These are phyloP conservation scores for Hypoxylon sp. DNA, from an alignment of 2,329 filamentous ascomycete genomes.

Conservation along the genomic window DNA sequence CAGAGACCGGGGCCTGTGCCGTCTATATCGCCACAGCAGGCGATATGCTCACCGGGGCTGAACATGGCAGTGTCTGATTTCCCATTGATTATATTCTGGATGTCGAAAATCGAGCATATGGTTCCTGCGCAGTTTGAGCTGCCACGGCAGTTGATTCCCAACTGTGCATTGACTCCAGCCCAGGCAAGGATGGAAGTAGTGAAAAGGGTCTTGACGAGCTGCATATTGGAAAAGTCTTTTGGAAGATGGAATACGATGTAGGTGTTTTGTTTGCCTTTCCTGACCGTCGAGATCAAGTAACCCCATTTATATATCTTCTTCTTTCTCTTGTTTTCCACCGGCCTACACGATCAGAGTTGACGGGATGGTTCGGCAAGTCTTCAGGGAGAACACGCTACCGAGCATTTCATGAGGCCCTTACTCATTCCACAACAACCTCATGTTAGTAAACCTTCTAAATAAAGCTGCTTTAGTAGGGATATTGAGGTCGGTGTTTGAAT, in stretches of 20 bases:
- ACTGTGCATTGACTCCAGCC: not conserved
- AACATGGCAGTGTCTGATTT: not conserved
- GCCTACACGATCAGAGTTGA: not conserved
- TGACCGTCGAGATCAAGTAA: not conserved
- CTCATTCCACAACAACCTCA: not conserved
- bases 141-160: slow-evolving; percentile 3
- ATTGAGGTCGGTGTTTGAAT: not conserved
- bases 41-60: not conserved
- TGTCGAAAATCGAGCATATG: not conserved
- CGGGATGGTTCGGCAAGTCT: not conserved
- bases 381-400: not conserved
- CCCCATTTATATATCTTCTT: not conserved
- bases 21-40: slow-evolving; percentile 1
- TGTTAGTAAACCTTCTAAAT: not conserved
- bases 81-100: slow-evolving; percentile 1
- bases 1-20: slow-evolving; percentile 2
- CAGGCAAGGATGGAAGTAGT: slow-evolving; percentile 1
- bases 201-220: not conserved
- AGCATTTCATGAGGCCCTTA: not conserved
- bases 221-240: not conserved
- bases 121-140: not conserved
- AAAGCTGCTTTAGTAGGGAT: not conserved
- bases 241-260: not conserved
- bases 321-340: not conserved
- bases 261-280: not conserved